phyloP scores from a whole-genome alignment of 805 yeast species.

The Metschnikowia henanensis region DNA sequence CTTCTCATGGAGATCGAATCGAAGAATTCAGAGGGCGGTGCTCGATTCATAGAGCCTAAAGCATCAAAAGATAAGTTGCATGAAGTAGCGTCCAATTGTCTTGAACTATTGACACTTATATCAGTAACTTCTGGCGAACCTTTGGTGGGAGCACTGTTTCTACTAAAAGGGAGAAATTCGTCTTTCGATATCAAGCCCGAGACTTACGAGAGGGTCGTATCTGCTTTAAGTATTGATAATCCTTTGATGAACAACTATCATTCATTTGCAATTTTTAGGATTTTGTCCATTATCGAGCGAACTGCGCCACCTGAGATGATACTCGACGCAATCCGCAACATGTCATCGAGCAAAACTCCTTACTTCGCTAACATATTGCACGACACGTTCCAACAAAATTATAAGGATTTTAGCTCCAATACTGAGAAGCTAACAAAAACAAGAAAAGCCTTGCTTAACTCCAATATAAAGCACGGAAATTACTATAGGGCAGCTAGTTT shows the following conservation, averaged over 20 bases:
- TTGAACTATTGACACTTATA: constrained; percentile 3
- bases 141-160: constrained; percentile 14
- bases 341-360: constrained; percentile 13
- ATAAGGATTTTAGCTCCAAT: background rate
- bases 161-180: background rate
- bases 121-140: constrained; percentile 13
- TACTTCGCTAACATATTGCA: constrained; percentile 21
- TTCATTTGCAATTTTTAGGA: constrained; percentile 13
- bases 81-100: background rate
- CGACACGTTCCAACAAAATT: constrained; percentile 5
- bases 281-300: constrained; percentile 2
- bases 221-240: constrained; percentile 11
- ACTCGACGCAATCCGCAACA: constrained; percentile 10
- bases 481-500: constrained; percentile 15
- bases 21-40: background rate
- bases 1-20: constrained; percentile 8
- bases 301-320: constrained; percentile 1
- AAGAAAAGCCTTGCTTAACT: constrained; percentile 9
- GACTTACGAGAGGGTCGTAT: constrained; percentile 8
- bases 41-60: background rate
- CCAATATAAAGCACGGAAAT: constrained; percentile 18
- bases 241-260: constrained; percentile 14
- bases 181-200: constrained; percentile 5
- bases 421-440: background rate
- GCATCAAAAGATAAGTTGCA: background rate